A percentile compares a stretch with the other conserved stretches of the same genome.
These are phyloP conservation scores for Haplosporangium sp. DNA, from an alignment of 371 early-diverging fungal species.

Conservation along the genomic window DNA sequence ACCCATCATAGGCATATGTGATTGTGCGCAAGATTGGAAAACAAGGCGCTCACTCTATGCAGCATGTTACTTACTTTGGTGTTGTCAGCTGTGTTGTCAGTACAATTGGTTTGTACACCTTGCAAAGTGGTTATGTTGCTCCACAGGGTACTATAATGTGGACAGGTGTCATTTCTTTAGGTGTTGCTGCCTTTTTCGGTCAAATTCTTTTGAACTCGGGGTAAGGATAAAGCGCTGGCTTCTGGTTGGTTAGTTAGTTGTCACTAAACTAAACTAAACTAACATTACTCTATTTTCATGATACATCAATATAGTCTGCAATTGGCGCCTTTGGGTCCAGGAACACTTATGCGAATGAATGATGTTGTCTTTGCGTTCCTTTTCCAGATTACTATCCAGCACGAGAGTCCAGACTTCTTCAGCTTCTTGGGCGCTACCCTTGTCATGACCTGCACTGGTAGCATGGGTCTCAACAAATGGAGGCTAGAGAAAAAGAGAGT, in stretches of 20 bases:
- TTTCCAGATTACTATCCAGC: constrained; percentile 76
- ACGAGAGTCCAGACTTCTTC: constrained; percentile 70
- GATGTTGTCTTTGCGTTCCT: constrained; percentile 87
- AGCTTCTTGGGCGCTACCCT: constrained; percentile 72
- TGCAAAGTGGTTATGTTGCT: constrained; percentile 51
- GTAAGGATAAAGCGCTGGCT: constrained; percentile 13
- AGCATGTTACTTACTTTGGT: constrained; percentile 84
- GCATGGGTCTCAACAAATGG: constrained; percentile 76
- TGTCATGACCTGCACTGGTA: constrained; percentile 76
- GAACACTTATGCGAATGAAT: constrained; percentile 82
- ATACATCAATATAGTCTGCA: constrained; percentile 66
- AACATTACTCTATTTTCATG: not conserved
- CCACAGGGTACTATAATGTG: constrained; percentile 41
- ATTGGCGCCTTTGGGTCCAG: constrained; percentile 81
- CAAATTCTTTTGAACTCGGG: constrained; percentile 76
- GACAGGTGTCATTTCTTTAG: constrained; percentile 59
- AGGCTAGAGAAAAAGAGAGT: constrained; percentile 37
- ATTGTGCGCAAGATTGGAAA: constrained; percentile 79
- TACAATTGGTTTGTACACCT: constrained; percentile 54
- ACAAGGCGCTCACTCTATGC: constrained; percentile 71
- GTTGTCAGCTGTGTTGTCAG: constrained; percentile 63
- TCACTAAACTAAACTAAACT: no score
- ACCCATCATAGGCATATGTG: constrained; percentile 67
- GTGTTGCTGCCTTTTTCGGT: constrained; percentile 75
- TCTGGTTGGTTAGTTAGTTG: not conserved